Evolutionary conservation across 2,329 filamentous ascomycete species (phyloP), one percentile per base, ranked within the genome.

Genomic region (Fusarium tupiense): DNA sequence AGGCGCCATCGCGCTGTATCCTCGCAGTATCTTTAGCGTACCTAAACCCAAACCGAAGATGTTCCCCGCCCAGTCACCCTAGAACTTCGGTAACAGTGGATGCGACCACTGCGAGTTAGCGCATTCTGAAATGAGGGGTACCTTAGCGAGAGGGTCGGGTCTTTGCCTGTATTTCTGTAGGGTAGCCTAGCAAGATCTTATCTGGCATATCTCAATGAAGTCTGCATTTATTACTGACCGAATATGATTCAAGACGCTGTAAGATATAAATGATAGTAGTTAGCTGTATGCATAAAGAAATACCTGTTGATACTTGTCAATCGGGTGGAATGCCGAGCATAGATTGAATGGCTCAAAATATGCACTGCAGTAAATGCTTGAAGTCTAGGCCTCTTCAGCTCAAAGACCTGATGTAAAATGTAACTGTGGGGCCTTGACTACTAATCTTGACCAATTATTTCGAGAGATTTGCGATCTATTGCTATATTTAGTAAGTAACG

Each of bases 211-310:
- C 17, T 26, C 8, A 20, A 29, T 8, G 6, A 47, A 47, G 8
- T 22, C 13, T 22, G 26, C 8, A 46, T n/a, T 26, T 14, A 4
- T 13, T 17, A 24, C 16, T 12, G 9, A 13, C 7, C 13, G 7
- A 44, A 44, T 13, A 24, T 7, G 12, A 5, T 24, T 24, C 8
- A 26, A 46, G 8, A 8, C 4, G 5, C 17, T 24, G 1, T 9
- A 22, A 14, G 3, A 16, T 22, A n/a, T 6, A 41, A 16, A n/a
- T 14, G 0, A 24, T 12, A 19, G 16, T 5, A 12, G 0, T 5
- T 24, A 8, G 6, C 16, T 24, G 6, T 24, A 24, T 24, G 4
- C 16, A 17, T 17, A 19, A 5, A 33, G 4, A 33, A 24, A 12
- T 44, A 16, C 10, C 6, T 24, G n/a, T 19, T 19, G 5, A 13